Conservation (phyloP, 768 basidiomycete genomes). For the Boletus patriciae region DNA sequence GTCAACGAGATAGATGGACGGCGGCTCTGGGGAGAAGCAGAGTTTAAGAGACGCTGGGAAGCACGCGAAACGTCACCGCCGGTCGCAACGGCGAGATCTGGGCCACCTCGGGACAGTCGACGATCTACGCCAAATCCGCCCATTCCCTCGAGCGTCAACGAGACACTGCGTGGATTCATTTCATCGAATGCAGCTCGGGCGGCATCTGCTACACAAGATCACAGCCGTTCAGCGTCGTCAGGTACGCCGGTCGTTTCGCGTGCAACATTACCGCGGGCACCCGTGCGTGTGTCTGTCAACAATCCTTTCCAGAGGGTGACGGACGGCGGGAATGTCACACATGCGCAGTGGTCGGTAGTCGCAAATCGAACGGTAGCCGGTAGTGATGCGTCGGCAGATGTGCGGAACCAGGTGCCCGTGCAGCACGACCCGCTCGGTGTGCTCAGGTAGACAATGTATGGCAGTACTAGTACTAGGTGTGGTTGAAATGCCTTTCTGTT, state of each 20-base stretch:
- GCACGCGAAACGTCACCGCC: conserved; percentile 26
- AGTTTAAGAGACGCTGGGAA: conserved; percentile 40
- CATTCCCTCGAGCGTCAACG: conserved; percentile 21
- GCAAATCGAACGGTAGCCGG: conserved; percentile 1
- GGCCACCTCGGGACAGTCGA: conserved; percentile 17
- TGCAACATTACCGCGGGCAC: conserved; percentile 18
- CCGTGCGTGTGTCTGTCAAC: conserved; percentile 27
- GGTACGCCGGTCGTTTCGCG: conserved; percentile 11
- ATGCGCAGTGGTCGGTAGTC: conserved; percentile 1
- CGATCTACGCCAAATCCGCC: conserved; percentile 13
- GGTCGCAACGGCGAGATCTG: conserved; percentile 22
- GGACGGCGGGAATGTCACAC: conserved; percentile 7
- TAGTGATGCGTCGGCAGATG: conserved; percentile 6
- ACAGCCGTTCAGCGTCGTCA: conserved; percentile 20
- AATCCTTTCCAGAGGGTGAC: conserved; percentile 32
- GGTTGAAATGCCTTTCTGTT: background rate
- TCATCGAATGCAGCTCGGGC: conserved; percentile 16
- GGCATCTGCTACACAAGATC: conserved; percentile 5
- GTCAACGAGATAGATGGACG: conserved; percentile 61
- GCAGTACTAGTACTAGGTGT: background rate
- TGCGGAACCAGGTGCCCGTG: conserved; percentile 10
- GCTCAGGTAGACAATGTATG: conserved; percentile 18
- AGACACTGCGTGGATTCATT: conserved; percentile 20
- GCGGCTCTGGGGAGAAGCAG: conserved; percentile 59
- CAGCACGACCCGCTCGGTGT: conserved; percentile 34